Percentiles rank a stretch among this genome's conserved stretches.
These are phyloP conservation scores for Colletotrichum incanum DNA, from an alignment of 2,329 filamentous ascomycete genomes.

Conservation along the genomic window DNA sequence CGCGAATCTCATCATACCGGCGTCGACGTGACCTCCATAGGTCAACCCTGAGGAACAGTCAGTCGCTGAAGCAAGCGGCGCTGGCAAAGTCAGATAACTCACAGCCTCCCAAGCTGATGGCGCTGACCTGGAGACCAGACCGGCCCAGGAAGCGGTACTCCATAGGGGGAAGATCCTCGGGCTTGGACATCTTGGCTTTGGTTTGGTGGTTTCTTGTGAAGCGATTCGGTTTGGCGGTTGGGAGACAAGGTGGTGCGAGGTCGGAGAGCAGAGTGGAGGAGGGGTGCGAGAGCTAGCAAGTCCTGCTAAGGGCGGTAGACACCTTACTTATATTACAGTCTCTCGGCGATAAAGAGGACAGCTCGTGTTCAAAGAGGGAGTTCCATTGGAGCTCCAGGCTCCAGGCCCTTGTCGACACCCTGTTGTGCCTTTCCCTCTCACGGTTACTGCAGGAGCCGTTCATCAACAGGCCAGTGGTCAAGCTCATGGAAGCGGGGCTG, in stretches of 20 bases:
- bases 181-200: constrained; percentile 54
- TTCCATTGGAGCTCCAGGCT: constrained; percentile 32
- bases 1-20: constrained; percentile 62
- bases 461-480: constrained; percentile 4
- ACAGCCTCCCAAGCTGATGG: constrained; percentile 79
- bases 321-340: constrained; percentile 44
- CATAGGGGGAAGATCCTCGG: constrained; percentile 68
- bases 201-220: constrained; percentile 11
- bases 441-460: constrained; percentile 20
- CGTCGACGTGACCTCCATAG: constrained; percentile 81
- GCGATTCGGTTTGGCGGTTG: not conserved
- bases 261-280: constrained; percentile 28
- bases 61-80: not conserved
- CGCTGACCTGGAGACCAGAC: constrained; percentile 81
- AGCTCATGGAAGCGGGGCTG: constrained; percentile 36
- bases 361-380: constrained; percentile 28
- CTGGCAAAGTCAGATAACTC: constrained; percentile 9
- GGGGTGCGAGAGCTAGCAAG: not conserved
- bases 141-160: constrained; percentile 80
- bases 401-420: constrained; percentile 12
- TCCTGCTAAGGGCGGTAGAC: constrained; percentile 19
- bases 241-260: constrained; percentile 15
- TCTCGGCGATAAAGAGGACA: constrained; percentile 8
- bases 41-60: constrained; percentile 66
- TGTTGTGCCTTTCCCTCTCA: constrained; percentile 10